Base-by-base conservation (phyloP, 2,329 filamentous ascomycete genomes). In the Claviceps pazoutovae region DNA sequence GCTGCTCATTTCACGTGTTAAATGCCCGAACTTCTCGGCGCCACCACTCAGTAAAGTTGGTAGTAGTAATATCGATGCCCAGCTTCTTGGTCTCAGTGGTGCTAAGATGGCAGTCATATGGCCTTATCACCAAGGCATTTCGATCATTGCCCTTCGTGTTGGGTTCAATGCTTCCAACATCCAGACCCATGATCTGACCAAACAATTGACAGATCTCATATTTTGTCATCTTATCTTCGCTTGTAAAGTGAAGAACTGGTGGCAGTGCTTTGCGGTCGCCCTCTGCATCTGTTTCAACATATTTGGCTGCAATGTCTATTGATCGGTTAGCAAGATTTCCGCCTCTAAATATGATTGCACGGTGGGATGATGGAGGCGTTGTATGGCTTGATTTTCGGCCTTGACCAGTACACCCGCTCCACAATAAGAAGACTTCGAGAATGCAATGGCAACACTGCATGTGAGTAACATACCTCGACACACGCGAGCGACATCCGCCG, bases 31-130 rank as follows among this genome's bases (percentile, higher is more conserved):
- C 70, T 59, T 82, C 74, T 55, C 80, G 72, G 61, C 78, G 74
- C 89, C 89, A 95, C 89, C 89, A 95, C 16, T 74, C 82, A 46
- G 72, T 72, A 64, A 95, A 95, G 59, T 89, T 79, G 61, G 82
- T 77, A 0, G 87, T 88, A 46, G 76, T 72, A 52, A 91, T 79
- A 61, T 86, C 76, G 56, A 95, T 86, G 0, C 80, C 87, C 55
- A 95, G 63, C 14, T 87, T 80, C 64, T 79, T 79, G 56, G 95
- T 68, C 41, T 73, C 79, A 66, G 78, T 79, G 8, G 86, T 95
- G 60, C 86, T 89, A 46, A 96, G 71, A 66, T 95, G 88, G 59
- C 86, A 91, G 68, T 95, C 88, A 63, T 87, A 95, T 13, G 90
- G 89, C 56, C 89, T 76, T 68, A 89, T 80, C 0, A 89, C 86